Evolutionary conservation across 495 filamentous ascomycete species (phyloP).

Genomic region (Gamarada debralockiae): DNA sequence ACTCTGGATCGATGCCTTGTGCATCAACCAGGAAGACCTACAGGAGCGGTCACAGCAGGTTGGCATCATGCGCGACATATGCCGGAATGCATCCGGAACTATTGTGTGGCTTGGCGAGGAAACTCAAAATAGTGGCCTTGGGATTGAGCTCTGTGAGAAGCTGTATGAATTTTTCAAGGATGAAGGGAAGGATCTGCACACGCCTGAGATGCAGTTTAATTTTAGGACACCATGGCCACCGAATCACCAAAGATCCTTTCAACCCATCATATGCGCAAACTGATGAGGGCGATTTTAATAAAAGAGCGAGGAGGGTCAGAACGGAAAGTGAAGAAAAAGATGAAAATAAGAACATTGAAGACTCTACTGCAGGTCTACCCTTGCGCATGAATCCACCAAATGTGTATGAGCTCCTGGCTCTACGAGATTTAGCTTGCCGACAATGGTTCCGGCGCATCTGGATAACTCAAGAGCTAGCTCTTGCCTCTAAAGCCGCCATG

Average conservation of each 20-base stretch:
- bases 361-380: too few relatives aligned
- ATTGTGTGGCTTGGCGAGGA: too few relatives aligned
- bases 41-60: too few relatives aligned
- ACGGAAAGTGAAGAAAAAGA: too few relatives aligned
- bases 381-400: too few relatives aligned
- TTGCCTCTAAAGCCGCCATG: not conserved
- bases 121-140: not conserved
- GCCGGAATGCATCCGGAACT: too few relatives aligned
- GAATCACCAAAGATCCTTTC: not conserved
- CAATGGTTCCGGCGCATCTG: not conserved
- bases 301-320: too few relatives aligned
- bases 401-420: too few relatives aligned
- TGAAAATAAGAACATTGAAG: too few relatives aligned
- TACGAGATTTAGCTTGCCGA: not conserved
- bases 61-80: too few relatives aligned
- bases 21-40: too few relatives aligned
- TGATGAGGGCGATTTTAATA: not conserved
- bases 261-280: constrained; percentile 1
- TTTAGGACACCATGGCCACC: not conserved
- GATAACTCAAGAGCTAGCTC: not conserved
- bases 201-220: not conserved
- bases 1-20: too few relatives aligned
- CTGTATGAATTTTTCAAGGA: not conserved
- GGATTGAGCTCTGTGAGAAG: not conserved
- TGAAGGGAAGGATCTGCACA: constrained; percentile 1